phyloP scores from a whole-genome alignment of 1,284 basidiomycete species.

The Trichosporon coremiiforme region DNA sequence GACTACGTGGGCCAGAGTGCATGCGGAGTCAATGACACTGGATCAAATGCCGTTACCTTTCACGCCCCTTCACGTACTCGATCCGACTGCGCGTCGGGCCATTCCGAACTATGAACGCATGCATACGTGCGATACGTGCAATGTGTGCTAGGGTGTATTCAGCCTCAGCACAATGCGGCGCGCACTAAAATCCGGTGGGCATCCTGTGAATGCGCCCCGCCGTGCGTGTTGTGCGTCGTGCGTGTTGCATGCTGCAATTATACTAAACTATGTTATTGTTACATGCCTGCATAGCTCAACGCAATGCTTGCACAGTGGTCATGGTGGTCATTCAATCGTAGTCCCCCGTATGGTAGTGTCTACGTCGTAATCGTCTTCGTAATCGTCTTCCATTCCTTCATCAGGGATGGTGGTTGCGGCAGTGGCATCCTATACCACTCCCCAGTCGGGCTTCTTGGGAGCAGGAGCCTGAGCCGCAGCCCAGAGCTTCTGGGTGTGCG shows the following conservation, averaged over 20 bases:
- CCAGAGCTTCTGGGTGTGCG: conserved; percentile 12
- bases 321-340: conserved; percentile 8
- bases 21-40: conserved; percentile 15
- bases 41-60: conserved; percentile 5
- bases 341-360: conserved; percentile 4
- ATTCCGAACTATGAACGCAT: background rate
- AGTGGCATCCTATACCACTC: conserved; percentile 11
- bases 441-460: conserved; percentile 8
- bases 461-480: background rate
- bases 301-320: conserved; percentile 2
- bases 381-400: conserved; percentile 6
- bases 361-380: background rate
- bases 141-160: background rate
- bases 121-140: background rate
- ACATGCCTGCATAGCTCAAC: conserved; percentile 1
- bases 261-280: background rate
- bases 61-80: background rate
- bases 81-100: conserved; percentile 8
- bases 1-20: conserved; percentile 9
- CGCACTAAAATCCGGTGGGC: background rate
- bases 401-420: background rate
- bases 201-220: background rate
- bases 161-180: background rate
- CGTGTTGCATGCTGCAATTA: conserved; percentile 1
- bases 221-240: background rate